Conservation (phyloP, 176 grass and related monocot genomes). For the Cenchrus fungigraminus region DNA sequence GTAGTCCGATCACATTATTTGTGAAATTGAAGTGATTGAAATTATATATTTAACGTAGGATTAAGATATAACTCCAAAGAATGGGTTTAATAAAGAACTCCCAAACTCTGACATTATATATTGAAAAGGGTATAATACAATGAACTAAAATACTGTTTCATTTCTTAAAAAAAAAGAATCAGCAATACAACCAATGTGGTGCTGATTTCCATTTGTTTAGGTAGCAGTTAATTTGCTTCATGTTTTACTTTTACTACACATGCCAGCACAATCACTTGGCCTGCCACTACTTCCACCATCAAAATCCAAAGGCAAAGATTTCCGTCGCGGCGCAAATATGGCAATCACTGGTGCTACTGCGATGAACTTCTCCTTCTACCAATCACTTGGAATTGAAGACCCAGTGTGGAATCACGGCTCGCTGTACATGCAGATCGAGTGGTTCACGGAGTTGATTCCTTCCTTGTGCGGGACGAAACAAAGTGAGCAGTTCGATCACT, state of each 20-base stretch:
- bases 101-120: too few species aligned
- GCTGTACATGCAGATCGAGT: conserved; percentile 40
- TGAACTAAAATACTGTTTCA: too few species aligned
- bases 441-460: conserved; percentile 54
- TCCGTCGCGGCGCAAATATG: conserved; percentile 45
- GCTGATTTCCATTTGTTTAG: too few species aligned
- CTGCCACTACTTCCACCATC: conserved; percentile 50
- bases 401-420: conserved; percentile 43
- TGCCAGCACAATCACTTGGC: conserved; percentile 48
- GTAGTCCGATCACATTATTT: too few species aligned
- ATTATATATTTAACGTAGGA: too few species aligned
- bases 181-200: too few species aligned
- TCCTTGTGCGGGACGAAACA: conserved; percentile 41
- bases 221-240: too few species aligned
- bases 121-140: too few species aligned
- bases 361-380: conserved; percentile 49
- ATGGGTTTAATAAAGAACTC: too few species aligned
- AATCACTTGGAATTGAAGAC: conserved; percentile 2
- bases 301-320: conserved; percentile 36
- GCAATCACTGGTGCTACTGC: conserved; percentile 52
- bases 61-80: too few species aligned
- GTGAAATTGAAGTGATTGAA: too few species aligned
- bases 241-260: not conserved
- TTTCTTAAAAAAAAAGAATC: too few species aligned
- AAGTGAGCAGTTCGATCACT: conserved; percentile 2